Conservation (phyloP, 768 basidiomycete genomes). For the Phaffia tasmanica region DNA sequence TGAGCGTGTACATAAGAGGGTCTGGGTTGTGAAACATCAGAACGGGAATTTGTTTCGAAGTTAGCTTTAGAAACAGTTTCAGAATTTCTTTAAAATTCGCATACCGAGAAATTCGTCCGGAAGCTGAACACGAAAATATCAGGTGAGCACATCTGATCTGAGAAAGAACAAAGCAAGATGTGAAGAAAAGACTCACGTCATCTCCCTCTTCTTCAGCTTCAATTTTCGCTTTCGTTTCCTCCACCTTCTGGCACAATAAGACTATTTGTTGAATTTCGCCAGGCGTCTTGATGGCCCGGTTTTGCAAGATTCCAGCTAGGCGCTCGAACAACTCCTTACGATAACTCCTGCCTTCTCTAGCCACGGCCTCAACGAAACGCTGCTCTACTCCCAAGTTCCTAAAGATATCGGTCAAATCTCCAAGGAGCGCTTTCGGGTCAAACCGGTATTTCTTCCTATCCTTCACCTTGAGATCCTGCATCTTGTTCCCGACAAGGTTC, state of each 20-base stretch:
- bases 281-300: slow-evolving; percentile 58
- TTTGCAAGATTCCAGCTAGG: slow-evolving; percentile 57
- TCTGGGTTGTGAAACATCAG: slow-evolving; percentile 43
- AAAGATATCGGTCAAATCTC: slow-evolving; percentile 80
- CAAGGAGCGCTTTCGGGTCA: slow-evolving; percentile 66
- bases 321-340: slow-evolving; percentile 67
- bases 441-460: slow-evolving; percentile 83
- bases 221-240: slow-evolving; percentile 63
- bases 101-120: slow-evolving; percentile 91
- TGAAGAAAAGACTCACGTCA: slow-evolving; percentile 48
- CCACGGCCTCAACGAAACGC: slow-evolving; percentile 74
- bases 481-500: slow-evolving; percentile 76
- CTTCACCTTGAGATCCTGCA: slow-evolving; percentile 70
- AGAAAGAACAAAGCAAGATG: not conserved
- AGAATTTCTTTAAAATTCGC: slow-evolving; percentile 30
- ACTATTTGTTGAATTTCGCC: slow-evolving; percentile 61
- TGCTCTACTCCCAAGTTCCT: slow-evolving; percentile 70
- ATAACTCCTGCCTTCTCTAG: slow-evolving; percentile 89
- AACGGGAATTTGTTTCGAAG: too few species aligned
- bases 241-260: slow-evolving; percentile 67
- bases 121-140: slow-evolving; percentile 40
- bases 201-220: slow-evolving; percentile 72
- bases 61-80: slow-evolving; percentile 11
- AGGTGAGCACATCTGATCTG: not conserved
- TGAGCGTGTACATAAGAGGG: slow-evolving; percentile 78